Conservation (phyloP, 1,284 basidiomycete genomes). For the Cerrena zonata region DNA sequence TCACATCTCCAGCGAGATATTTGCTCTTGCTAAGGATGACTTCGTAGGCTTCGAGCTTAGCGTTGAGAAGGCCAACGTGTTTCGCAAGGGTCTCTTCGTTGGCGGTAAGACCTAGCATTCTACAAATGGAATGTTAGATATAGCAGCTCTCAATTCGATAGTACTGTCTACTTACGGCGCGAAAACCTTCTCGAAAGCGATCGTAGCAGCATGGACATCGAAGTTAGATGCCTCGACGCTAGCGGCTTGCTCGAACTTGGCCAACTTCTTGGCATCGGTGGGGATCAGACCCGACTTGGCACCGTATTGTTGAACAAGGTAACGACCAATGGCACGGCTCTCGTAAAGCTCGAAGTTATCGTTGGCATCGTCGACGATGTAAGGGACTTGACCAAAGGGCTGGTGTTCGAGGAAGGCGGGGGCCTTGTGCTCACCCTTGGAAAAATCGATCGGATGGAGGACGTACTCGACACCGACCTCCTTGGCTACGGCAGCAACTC, state of each 20-base stretch:
- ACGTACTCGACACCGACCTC: constrained; percentile 52
- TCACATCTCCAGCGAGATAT: constrained; percentile 43
- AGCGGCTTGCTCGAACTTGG: constrained; percentile 51
- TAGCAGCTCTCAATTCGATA: not conserved
- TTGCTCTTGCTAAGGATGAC: constrained; percentile 38
- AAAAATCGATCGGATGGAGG: constrained; percentile 37
- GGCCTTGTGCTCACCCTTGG: constrained; percentile 43
- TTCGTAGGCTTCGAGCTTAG: constrained; percentile 42
- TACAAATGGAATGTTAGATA: constrained; percentile 1
- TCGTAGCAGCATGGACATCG: constrained; percentile 36
- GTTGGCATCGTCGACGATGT: constrained; percentile 50
- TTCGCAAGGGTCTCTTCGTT: constrained; percentile 9
- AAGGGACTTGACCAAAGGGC: constrained; percentile 65
- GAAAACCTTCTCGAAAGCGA: constrained; percentile 42
- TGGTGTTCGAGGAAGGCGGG: constrained; percentile 41
- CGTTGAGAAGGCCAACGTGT: constrained; percentile 23
- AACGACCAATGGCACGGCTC: constrained; percentile 49
- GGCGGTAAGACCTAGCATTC: constrained; percentile 5
- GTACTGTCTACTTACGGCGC: constrained; percentile 32
- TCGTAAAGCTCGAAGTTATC: constrained; percentile 45
- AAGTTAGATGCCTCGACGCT: constrained; percentile 50
- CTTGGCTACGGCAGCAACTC: constrained; percentile 39
- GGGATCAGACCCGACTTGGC: constrained; percentile 26
- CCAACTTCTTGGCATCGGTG: constrained; percentile 31
- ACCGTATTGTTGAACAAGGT: constrained; percentile 41